phyloP scores from a whole-genome alignment of 441 rosid genomes.

The Gossypium gossypioides region DNA sequence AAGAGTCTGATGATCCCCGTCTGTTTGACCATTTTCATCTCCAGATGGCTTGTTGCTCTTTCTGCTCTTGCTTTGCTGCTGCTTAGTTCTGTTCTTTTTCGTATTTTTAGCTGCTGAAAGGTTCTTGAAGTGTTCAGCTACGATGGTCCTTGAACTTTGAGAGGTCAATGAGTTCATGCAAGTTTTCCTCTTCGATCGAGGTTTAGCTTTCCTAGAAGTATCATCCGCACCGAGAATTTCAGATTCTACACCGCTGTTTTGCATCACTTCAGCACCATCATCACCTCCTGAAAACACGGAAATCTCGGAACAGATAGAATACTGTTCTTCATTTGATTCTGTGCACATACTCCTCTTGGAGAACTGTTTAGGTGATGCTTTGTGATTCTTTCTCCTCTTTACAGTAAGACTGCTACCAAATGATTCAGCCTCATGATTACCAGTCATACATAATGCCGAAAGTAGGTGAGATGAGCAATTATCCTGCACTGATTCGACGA shows the following conservation, averaged over 20 bases:
- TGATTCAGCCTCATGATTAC: conserved; percentile 4
- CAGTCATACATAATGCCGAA: background rate
- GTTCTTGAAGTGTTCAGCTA: conserved; percentile 7
- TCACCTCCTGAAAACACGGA: background rate
- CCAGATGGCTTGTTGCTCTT: background rate
- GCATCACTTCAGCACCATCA: conserved; percentile 8
- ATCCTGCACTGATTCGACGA: background rate
- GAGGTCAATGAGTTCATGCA: background rate
- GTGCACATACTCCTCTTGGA: background rate
- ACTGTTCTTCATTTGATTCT: conserved; percentile 9
- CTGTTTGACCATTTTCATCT: conserved; percentile 15
- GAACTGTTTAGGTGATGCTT: background rate
- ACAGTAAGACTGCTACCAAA: background rate
- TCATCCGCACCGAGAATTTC: background rate
- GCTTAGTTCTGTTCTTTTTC: background rate
- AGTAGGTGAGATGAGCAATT: conserved; percentile 2
- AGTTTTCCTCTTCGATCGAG: background rate
- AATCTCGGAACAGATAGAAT: background rate
- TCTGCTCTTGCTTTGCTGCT: conserved; percentile 2
- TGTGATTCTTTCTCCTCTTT: conserved; percentile 2
- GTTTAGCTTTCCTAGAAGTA: background rate
- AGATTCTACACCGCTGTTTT: background rate
- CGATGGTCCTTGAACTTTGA: background rate
- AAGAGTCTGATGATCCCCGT: conserved; percentile 12
- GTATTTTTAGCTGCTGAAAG: background rate